Evolutionary conservation across 2,329 filamentous ascomycete species (phyloP).

Genomic region (Plectosphaerella plurivora): DNA sequence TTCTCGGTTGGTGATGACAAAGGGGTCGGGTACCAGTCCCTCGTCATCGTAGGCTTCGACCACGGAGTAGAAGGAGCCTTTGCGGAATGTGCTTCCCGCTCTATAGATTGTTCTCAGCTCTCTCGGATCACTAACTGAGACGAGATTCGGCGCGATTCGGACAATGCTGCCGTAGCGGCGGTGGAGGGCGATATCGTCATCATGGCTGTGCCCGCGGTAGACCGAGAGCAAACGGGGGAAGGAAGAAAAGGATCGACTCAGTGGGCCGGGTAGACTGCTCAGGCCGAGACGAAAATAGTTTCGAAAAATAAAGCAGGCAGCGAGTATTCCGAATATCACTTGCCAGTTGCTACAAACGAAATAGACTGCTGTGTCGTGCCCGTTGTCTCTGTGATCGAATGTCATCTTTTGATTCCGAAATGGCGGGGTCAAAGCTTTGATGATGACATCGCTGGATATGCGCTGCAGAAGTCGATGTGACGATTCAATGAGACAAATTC

Average conservation of each 20-base stretch:
- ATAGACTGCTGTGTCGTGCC: too few relatives aligned
- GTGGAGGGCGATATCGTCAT: slow-evolving; percentile 19
- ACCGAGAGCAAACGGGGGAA: neutral
- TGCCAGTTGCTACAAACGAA: too few relatives aligned
- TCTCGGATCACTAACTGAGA: neutral
- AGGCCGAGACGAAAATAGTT: neutral
- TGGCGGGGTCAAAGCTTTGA: too few relatives aligned
- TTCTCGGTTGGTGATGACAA: slow-evolving; percentile 5
- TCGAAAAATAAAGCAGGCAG: neutral
- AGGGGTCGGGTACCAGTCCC: slow-evolving; percentile 5
- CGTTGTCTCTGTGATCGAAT: too few relatives aligned
- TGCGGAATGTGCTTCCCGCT: slow-evolving; percentile 2
- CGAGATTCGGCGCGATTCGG: slow-evolving; percentile 22
- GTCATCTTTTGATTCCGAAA: too few relatives aligned
- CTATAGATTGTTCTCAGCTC: neutral
- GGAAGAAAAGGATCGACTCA: neutral
- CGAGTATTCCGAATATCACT: too few relatives aligned
- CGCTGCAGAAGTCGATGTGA: too few relatives aligned
- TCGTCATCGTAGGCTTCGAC: slow-evolving; percentile 7
- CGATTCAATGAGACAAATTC: too few relatives aligned
- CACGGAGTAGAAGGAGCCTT: slow-evolving; percentile 5
- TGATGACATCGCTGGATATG: too few relatives aligned
- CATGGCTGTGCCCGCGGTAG: neutral
- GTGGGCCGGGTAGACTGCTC: neutral
- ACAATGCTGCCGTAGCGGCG: slow-evolving; percentile 24